Evolutionary conservation across 306 rosid genomes (phyloP), one percentile per base, ranked within the genome.

Genomic region (Nissolia schottii): DNA sequence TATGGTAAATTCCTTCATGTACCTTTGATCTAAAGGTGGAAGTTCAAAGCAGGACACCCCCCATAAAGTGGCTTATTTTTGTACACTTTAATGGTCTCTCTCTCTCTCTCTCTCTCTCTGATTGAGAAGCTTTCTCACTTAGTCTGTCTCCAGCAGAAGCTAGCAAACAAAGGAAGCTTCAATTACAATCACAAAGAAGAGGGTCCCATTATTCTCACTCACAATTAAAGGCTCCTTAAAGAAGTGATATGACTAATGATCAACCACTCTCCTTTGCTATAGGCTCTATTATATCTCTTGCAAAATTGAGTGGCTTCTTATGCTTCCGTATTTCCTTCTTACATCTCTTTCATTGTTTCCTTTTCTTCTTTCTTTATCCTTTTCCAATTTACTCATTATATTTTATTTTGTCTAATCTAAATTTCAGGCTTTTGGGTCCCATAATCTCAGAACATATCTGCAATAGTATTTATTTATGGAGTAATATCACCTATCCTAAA

Each of bases 161-260:
- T 65, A 90, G 64, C 74, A 78, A 81, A 85, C 87, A 80, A 67
- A 85, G 64, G 71, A 66, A 45, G 85, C 74, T 80, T 83, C 62
- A 85, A 80, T 74, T 8, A 71, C 76, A 61, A 71, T 56, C 73
- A 71, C n/a, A n/a, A n/a, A n/a, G 57, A 22, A 3, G 69, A 84
- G 96, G 97, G 83, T 75, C 97, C 81, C 65, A 14, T 37, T 67
- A 14, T 37, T 67, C 69, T 74, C 69, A 64, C 77, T 68, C 65
- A 67, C 77, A 81, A 77, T 79, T 77, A 83, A 77, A 84, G 79
- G 70, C 82, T 58, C 74, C 82, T 85, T 79, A 77, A 88, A 80
- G 85, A 69, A n/a, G 48, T 87, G 90, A 91, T 45, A 82, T 63
- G 96, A 85, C 93, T 57, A 70, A 69, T 77, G 85, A 84, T 89